Evolutionary conservation across 192 early-diverging fungal genomes (phyloP).

Genomic region (Coemansia furcata): DNA sequence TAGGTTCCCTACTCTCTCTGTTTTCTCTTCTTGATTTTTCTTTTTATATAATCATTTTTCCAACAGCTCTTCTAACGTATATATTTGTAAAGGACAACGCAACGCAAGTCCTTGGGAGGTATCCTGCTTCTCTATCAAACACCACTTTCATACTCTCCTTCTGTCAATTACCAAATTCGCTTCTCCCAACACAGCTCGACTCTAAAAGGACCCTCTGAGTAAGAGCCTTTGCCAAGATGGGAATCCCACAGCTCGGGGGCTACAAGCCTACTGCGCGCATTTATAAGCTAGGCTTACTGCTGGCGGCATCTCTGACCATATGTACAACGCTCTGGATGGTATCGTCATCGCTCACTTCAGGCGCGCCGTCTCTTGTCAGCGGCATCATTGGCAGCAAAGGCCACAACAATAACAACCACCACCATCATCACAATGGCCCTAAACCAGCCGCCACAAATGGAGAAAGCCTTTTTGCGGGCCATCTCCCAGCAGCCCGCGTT

Average conservation of each 20-base stretch:
- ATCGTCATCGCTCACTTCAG: slow-evolving; percentile 9
- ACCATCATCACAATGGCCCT: neutral
- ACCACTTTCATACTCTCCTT: neutral
- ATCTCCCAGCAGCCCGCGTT: slow-evolving; percentile 20
- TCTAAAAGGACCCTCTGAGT: neutral
- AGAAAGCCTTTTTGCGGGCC: slow-evolving; percentile 9
- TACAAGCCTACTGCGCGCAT: slow-evolving; percentile 49
- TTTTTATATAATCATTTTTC: neutral
- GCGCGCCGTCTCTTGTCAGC: slow-evolving; percentile 18
- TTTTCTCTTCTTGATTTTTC: too few species aligned
- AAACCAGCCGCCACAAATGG: neutral
- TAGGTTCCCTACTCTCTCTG: too few species aligned
- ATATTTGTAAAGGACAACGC: neutral
- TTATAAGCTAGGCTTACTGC: slow-evolving; percentile 33
- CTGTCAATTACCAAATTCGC: neutral
- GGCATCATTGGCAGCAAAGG: neutral
- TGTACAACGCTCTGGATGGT: slow-evolving; percentile 36
- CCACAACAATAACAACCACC: slow-evolving; percentile 3
- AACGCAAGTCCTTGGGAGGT: neutral
- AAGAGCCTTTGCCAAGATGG: slow-evolving; percentile 17
- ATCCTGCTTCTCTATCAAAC: neutral
- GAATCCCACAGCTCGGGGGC: slow-evolving; percentile 26
- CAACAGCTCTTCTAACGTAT: neutral
- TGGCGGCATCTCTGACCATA: slow-evolving; percentile 15
- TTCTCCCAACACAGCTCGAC: neutral